Base-by-base conservation (phyloP, 495 filamentous ascomycete genomes). In the Penicillium waksmanii region DNA sequence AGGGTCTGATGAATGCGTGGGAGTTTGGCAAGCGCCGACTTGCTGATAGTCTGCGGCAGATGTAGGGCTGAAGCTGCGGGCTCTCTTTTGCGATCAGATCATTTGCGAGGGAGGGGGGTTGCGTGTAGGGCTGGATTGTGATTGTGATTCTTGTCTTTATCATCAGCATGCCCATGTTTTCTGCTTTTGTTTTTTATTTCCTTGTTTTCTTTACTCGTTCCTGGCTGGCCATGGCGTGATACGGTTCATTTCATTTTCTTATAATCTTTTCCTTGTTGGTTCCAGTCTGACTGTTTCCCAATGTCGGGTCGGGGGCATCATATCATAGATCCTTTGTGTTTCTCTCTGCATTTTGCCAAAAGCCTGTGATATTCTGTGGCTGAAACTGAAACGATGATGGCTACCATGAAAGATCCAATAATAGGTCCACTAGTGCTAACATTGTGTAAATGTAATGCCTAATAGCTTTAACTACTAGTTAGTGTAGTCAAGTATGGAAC, bases 11-110 rank as follows among this genome's bases (percentile, higher is more conserved):
- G 69, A 98, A 98, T 78, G 83, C 93, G 51, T 96, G 94, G 82
- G 90, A 97, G 74, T 90, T 97, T 75, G 94, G 93, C 65, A 96
- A 96, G 82, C 83, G 87, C 64, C 95, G 96, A 74, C 76, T 97
- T 72, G 87, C 89, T 36, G 95, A 97, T 80, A 86, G 91, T 79
- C 79, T 98, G 82, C 87, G 95, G 68, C 92, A 97, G 73, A 79
- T 79, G 76, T 79, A 74, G 60, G 65, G 35, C 50, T 53, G 54
- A 34, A 34, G 19, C 46, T 27, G 10, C 25, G 43, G 53, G 9
- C 7, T 56, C 35, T 55, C 56, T 57, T 11, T 34, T 21, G 46
- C 21, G 10, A 23, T 43, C 25, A 40, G 40, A n/a, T 21, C 7
- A 1, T 17, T 18, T 17, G 23, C 23, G 23, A 23, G 23, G 23